These are phyloP conservation scores for Prunus mongolica DNA, from an alignment of 306 rosid genomes.

Conservation along the genomic window DNA sequence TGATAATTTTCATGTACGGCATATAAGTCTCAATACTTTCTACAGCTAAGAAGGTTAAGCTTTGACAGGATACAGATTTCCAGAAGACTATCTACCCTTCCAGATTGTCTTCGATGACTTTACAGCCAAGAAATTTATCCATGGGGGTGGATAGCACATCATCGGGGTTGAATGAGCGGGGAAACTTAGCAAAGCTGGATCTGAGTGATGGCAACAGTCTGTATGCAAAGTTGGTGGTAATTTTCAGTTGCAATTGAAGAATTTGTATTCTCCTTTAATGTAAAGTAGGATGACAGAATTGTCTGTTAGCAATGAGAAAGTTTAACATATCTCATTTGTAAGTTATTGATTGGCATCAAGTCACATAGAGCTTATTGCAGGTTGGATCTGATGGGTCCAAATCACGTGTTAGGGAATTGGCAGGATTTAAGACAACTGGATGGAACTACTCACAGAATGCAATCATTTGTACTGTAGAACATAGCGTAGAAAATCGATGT, in stretches of 20 bases:
- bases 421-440: slow-evolving; percentile 80
- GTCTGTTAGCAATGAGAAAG: neutral
- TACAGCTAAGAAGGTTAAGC: slow-evolving; percentile 27
- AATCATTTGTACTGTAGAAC: slow-evolving; percentile 84
- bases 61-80: slow-evolving; percentile 62
- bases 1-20: neutral
- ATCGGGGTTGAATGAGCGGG: slow-evolving; percentile 38
- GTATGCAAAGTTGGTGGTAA: slow-evolving; percentile 91
- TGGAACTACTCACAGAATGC: slow-evolving; percentile 96
- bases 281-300: neutral
- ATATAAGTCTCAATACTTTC: slow-evolving; percentile 6
- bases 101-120: slow-evolving; percentile 57
- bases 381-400: slow-evolving; percentile 96
- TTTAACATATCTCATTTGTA: slow-evolving; percentile 11
- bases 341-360: slow-evolving; percentile 12
- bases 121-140: slow-evolving; percentile 43
- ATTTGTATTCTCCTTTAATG: slow-evolving; percentile 4
- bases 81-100: slow-evolving; percentile 59
- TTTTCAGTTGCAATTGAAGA: slow-evolving; percentile 14
- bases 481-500: slow-evolving; percentile 53
- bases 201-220: slow-evolving; percentile 76
- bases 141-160: slow-evolving; percentile 27
- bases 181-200: slow-evolving; percentile 61
- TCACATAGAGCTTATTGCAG: slow-evolving; percentile 37
- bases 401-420: slow-evolving; percentile 79